A percentile compares a stretch with the other conserved stretches of the same genome.
Conservation (phyloP, 805 yeast genomes). For the Jamesozyma rosinii region DNA sequence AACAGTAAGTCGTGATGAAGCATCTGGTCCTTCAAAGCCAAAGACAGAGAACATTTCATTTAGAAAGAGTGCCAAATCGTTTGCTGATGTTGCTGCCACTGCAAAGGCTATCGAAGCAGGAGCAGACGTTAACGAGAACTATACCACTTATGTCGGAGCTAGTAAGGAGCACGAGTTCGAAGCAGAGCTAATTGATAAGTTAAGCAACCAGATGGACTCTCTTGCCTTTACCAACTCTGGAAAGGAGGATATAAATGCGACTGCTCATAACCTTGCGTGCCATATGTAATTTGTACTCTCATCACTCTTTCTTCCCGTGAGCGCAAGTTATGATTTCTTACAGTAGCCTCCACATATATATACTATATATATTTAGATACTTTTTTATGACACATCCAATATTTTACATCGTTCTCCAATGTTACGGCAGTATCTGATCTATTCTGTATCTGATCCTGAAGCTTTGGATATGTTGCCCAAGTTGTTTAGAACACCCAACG, state of each 20-base stretch:
- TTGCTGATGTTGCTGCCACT: constrained; percentile 54
- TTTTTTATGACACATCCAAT: no score
- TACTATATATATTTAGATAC: no score
- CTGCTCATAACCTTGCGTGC: not conserved
- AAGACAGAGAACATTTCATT: constrained; percentile 35
- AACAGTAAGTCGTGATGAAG: not conserved
- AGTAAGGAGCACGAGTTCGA: constrained; percentile 4
- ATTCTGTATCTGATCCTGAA: no score
- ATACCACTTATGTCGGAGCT: constrained; percentile 5
- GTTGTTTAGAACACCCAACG: no score
- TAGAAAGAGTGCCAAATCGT: constrained; percentile 60
- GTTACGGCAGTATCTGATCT: no score
- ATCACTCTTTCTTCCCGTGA: no score
- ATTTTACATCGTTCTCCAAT: no score
- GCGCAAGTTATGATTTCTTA: no score
- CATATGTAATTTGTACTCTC: not conserved
- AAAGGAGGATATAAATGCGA: constrained; percentile 1
- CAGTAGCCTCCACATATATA: no score
- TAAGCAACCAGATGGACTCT: constrained; percentile 11
- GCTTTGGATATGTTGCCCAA: no score
- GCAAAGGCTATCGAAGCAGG: constrained; percentile 47
- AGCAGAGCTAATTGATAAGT: constrained; percentile 9
- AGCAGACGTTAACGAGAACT: constrained; percentile 5
- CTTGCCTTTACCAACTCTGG: constrained; percentile 7
- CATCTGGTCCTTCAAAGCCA: constrained; percentile 1